Percentiles rank a stretch among this genome's conserved stretches.
Evolutionary conservation across 2,329 filamentous ascomycete species (phyloP).

Genomic region (Hypoxylon sp.): DNA sequence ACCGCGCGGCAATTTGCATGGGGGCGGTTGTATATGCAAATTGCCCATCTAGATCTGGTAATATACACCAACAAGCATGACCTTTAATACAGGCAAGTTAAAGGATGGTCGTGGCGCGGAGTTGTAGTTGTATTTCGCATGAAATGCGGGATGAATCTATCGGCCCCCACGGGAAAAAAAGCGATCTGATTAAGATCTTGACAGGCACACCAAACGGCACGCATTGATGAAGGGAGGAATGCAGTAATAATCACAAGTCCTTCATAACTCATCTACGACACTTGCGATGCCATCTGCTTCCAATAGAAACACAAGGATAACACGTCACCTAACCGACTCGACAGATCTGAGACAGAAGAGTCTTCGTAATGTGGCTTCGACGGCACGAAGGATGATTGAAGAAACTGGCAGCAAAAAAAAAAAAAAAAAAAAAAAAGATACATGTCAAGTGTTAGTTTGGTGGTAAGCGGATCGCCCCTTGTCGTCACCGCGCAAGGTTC

Average conservation of each 20-base stretch:
- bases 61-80: slow-evolving; percentile 19
- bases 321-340: slow-evolving; percentile 26
- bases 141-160: slow-evolving; percentile 21
- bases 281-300: slow-evolving; percentile 10
- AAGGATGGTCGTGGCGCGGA: too few relatives aligned
- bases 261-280: slow-evolving; percentile 14
- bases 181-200: slow-evolving; percentile 21
- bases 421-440: background rate
- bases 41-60: too few relatives aligned
- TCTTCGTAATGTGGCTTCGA: slow-evolving; percentile 26
- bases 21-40: too few relatives aligned
- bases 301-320: slow-evolving; percentile 30
- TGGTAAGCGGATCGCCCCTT: slow-evolving; percentile 27
- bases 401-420: slow-evolving; percentile 22
- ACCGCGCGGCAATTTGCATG: slow-evolving; percentile 35
- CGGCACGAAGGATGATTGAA: slow-evolving; percentile 23
- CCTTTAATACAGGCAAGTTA: too few relatives aligned
- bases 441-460: too few relatives aligned
- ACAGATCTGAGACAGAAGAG: slow-evolving; percentile 36
- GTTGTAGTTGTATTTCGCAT: slow-evolving; percentile 7
- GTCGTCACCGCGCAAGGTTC: slow-evolving; percentile 26
- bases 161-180: slow-evolving; percentile 13
- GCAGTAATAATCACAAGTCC: slow-evolving; percentile 8
- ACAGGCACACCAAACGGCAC: slow-evolving; percentile 8
- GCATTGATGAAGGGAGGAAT: slow-evolving; percentile 19